Evolutionary conservation across 2,329 filamentous ascomycete genomes (phyloP).

Genomic region (Ophiostoma australiae): DNA sequence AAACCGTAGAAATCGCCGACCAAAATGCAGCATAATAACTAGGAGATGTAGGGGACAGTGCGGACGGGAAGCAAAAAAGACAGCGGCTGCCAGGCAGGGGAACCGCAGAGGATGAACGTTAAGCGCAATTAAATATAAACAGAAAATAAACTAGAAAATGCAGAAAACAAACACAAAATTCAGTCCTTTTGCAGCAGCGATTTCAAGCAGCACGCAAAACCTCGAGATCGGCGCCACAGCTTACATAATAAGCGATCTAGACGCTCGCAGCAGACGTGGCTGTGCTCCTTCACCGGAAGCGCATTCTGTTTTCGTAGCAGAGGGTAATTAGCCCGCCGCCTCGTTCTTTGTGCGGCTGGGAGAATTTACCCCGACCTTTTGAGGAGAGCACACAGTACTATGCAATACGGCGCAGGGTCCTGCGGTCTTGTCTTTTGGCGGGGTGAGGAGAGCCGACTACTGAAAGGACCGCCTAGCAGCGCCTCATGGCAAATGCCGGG

Average conservation of each 20-base stretch:
- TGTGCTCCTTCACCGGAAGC: background rate
- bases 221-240: background rate
- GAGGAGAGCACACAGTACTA: background rate
- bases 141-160: background rate
- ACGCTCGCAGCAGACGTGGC: background rate
- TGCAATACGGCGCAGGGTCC: too few species aligned
- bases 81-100: too few species aligned
- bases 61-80: background rate
- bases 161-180: background rate
- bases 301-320: background rate
- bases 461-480: background rate
- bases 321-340: background rate
- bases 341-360: background rate
- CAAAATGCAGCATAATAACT: background rate
- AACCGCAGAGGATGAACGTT: background rate
- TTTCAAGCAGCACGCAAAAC: background rate
- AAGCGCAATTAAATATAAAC: background rate
- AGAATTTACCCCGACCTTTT: background rate
- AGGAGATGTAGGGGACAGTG: too few species aligned
- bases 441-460: background rate
- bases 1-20: background rate
- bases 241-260: background rate
- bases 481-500: background rate
- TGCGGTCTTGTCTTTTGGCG: background rate
- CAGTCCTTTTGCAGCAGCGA: background rate